Percentiles rank a stretch among this genome's conserved stretches.
These are phyloP conservation scores for Platismatia glauca DNA, from an alignment of 495 filamentous ascomycete species.

Conservation along the genomic window DNA sequence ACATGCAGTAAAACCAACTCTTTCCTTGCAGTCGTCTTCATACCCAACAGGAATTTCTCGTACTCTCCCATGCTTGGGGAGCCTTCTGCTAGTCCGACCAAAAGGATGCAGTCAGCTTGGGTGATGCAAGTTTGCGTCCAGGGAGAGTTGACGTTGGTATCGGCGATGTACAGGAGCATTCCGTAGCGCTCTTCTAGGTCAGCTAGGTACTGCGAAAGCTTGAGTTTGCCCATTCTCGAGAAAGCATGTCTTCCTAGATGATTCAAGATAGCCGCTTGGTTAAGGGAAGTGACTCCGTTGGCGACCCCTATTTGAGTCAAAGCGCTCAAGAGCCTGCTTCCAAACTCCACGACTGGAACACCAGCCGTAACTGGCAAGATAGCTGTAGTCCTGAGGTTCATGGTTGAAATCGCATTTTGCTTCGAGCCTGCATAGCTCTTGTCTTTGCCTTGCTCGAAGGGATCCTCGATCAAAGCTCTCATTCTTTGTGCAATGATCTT, in stretches of 20 bases:
- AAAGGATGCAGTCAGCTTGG: slow-evolving; percentile 89
- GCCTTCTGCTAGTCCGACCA: slow-evolving; percentile 85
- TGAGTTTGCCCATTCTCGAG: slow-evolving; percentile 93
- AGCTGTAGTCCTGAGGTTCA: slow-evolving; percentile 88
- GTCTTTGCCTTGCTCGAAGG: slow-evolving; percentile 50
- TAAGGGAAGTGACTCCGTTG: slow-evolving; percentile 84
- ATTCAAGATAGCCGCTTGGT: slow-evolving; percentile 87
- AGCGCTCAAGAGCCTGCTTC: slow-evolving; percentile 78
- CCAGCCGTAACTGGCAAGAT: slow-evolving; percentile 85
- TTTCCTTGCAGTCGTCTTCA: slow-evolving; percentile 94
- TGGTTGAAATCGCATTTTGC: slow-evolving; percentile 69
- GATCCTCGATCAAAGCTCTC: slow-evolving; percentile 77
- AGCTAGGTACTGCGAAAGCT: slow-evolving; percentile 89
- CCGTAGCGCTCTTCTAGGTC: slow-evolving; percentile 97
- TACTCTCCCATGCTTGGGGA: slow-evolving; percentile 90
- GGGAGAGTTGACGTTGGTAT: slow-evolving; percentile 89
- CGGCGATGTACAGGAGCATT: slow-evolving; percentile 92
- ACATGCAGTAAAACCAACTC: slow-evolving; percentile 88
- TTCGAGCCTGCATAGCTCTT: slow-evolving; percentile 44
- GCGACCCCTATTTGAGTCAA: slow-evolving; percentile 78
- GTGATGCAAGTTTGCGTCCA: slow-evolving; percentile 98
- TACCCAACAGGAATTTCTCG: slow-evolving; percentile 87
- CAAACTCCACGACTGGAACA: slow-evolving; percentile 90
- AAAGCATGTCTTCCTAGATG: slow-evolving; percentile 94
- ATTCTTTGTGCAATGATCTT: slow-evolving; percentile 96